phyloP scores from a whole-genome alignment of 192 early-diverging fungal species.

The Coemansia sp. region DNA sequence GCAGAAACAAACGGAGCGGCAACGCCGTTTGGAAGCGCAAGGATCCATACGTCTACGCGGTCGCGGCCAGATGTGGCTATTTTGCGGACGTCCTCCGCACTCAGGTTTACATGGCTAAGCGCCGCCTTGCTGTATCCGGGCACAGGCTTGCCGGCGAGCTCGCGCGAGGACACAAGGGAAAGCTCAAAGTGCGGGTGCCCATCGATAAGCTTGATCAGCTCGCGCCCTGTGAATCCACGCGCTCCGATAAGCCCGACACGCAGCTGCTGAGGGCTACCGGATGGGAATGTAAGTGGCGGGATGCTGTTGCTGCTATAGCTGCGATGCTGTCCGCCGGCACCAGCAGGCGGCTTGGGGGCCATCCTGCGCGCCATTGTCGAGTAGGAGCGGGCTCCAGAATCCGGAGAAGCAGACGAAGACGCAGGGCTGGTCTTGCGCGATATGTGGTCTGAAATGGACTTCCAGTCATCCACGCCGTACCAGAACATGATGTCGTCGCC shows the following conservation, averaged over 20 bases:
- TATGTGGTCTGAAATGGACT: slow-evolving; percentile 75
- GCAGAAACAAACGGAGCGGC: slow-evolving; percentile 92
- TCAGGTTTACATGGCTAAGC: slow-evolving; percentile 79
- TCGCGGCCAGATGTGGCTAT: slow-evolving; percentile 54
- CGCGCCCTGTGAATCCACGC: slow-evolving; percentile 95
- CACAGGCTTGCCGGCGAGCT: slow-evolving; percentile 86
- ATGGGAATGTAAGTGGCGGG: not conserved
- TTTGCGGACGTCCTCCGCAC: slow-evolving; percentile 66
- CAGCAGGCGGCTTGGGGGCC: not conserved
- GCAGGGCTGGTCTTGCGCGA: slow-evolving; percentile 13
- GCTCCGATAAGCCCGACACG: slow-evolving; percentile 94
- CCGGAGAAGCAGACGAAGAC: slow-evolving; percentile 21
- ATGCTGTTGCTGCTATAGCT: slow-evolving; percentile 61
- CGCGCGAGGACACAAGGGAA: slow-evolving; percentile 90
- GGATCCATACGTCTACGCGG: slow-evolving; percentile 93
- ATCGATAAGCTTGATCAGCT: slow-evolving; percentile 89
- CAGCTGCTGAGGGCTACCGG: slow-evolving; percentile 15
- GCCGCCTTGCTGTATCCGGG: slow-evolving; percentile 70
- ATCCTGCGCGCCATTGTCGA: slow-evolving; percentile 56
- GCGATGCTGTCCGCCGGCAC: slow-evolving; percentile 53
- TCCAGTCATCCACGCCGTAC: slow-evolving; percentile 86
- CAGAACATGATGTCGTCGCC: slow-evolving; percentile 86
- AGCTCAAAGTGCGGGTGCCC: slow-evolving; percentile 85
- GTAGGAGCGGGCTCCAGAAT: slow-evolving; percentile 60
- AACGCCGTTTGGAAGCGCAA: slow-evolving; percentile 95